Evolutionary conservation across 169 alveolate species (phyloP), one percentile per base, ranked within the genome.

Genomic region (Eimeria tenella): DNA sequence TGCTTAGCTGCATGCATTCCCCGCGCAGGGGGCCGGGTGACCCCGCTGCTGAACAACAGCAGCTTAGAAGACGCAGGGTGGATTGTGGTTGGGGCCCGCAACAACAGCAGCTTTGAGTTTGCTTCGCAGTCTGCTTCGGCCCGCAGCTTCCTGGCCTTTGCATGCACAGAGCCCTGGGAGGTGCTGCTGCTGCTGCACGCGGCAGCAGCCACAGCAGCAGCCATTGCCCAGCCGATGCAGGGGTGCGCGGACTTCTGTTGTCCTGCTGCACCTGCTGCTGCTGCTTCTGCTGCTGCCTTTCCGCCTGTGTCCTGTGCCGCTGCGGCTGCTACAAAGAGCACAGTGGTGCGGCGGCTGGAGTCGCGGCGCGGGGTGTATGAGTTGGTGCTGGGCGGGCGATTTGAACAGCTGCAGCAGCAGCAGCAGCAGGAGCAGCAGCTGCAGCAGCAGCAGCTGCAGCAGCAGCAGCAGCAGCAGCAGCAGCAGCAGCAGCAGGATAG

Each of bases 141-240:
- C 19, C 88, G 88, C 52, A 79, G 71, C 53, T 13, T 79, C 52
- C 56, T 79, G 52, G 70, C 88, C 13, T 79, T 79, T 55, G 88
- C 88, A 8, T 79, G 88, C 56, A 79, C 88, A 50, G 88, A 79
- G 19, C 70, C 88, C 0, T 79, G 88, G 88, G 88, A 79, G 19
- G 88, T 79, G 88, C 71, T 79, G 71, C 70, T 79, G 70, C 71
- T 79, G 65, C 77, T 68, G 77, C 77, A 68, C 31, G 77, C 77
- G 49, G 11, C 77, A 68, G 71, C 71, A 50, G 88, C 88, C 15
- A 19, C 88, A 15, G 17, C 71, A 15, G 13, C 62, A n/a, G 71
- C 55, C 60, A 10, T 6, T 11, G 10, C 70, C 9, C 11, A 58
- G 13, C 71, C 53, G 49, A 0, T 75, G 63, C 86, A 42, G 17